phyloP scores from a whole-genome alignment of 2,329 filamentous ascomycete genomes.

The Ceratocystis lukuohia region DNA sequence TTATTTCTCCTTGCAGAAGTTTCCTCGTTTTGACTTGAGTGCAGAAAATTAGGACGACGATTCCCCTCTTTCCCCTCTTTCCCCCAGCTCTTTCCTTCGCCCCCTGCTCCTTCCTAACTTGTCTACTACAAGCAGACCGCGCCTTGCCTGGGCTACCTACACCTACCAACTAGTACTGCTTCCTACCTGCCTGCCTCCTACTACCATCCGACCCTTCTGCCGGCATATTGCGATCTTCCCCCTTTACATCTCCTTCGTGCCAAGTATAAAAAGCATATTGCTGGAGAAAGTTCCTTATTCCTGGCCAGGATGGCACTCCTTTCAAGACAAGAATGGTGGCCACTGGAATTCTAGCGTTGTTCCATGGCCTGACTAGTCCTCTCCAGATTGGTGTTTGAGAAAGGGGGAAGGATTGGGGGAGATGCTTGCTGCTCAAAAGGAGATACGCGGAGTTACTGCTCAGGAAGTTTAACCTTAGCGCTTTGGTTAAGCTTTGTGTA shows the following conservation, averaged over 20 bases:
- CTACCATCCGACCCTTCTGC: neutral
- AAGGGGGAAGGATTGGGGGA: no score
- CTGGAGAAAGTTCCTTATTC: neutral
- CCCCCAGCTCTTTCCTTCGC: no score
- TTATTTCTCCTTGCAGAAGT: neutral
- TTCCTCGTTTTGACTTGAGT: neutral
- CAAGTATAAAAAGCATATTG: neutral
- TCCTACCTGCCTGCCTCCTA: neutral
- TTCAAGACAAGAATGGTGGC: neutral
- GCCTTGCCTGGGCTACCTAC: no score
- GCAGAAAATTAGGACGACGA: neutral
- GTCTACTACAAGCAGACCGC: neutral
- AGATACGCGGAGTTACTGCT: no score
- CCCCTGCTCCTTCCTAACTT: neutral
- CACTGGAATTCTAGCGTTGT: conserved; percentile 7
- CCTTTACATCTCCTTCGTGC: neutral
- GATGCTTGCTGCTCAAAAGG: no score
- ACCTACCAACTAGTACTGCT: no score
- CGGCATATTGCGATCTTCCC: neutral
- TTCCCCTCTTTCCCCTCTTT: neutral
- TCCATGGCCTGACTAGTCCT: neutral
- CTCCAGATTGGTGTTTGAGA: neutral
- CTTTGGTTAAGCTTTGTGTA: no score
- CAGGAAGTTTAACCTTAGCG: no score
- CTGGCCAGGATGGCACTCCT: neutral